Evolutionary conservation across 768 basidiomycete species (phyloP).

Genomic region (Suillus brevipes): DNA sequence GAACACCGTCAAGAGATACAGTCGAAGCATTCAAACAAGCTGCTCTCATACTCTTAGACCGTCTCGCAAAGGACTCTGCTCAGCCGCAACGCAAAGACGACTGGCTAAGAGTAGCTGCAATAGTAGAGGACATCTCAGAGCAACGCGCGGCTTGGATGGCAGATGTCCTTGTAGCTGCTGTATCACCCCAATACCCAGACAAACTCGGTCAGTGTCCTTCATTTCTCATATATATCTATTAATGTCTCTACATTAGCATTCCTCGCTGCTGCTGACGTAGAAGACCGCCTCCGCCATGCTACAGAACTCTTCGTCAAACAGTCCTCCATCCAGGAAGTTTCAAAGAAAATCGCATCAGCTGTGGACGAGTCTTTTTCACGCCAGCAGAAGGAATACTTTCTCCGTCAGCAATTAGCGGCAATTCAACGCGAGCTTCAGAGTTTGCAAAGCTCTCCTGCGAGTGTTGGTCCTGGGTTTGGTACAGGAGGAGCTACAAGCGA

Average conservation of each 20-base stretch:
- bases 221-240: background rate
- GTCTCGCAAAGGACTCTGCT: slow-evolving; percentile 47
- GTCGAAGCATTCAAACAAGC: slow-evolving; percentile 70
- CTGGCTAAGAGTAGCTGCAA: slow-evolving; percentile 65
- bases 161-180: slow-evolving; percentile 64
- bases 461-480: slow-evolving; percentile 24
- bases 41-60: slow-evolving; percentile 65
- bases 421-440: slow-evolving; percentile 75
- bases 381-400: slow-evolving; percentile 86
- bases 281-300: slow-evolving; percentile 64
- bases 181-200: slow-evolving; percentile 64
- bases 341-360: slow-evolving; percentile 75
- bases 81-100: slow-evolving; percentile 59
- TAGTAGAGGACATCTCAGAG: slow-evolving; percentile 72
- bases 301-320: slow-evolving; percentile 75
- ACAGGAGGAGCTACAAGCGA: slow-evolving; percentile 42
- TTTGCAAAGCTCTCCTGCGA: slow-evolving; percentile 38
- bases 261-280: slow-evolving; percentile 57
- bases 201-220: slow-evolving; percentile 56
- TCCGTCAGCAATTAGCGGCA: slow-evolving; percentile 79
- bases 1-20: slow-evolving; percentile 50
- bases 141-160: slow-evolving; percentile 72
- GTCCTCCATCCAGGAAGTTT: slow-evolving; percentile 76
- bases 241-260: slow-evolving; percentile 43
- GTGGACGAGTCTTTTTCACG: slow-evolving; percentile 85